A percentile compares a stretch with the other conserved stretches of the same genome.
These are phyloP conservation scores for Kazachstania kunashirensis DNA, from an alignment of 805 yeast genomes.

Conservation along the genomic window DNA sequence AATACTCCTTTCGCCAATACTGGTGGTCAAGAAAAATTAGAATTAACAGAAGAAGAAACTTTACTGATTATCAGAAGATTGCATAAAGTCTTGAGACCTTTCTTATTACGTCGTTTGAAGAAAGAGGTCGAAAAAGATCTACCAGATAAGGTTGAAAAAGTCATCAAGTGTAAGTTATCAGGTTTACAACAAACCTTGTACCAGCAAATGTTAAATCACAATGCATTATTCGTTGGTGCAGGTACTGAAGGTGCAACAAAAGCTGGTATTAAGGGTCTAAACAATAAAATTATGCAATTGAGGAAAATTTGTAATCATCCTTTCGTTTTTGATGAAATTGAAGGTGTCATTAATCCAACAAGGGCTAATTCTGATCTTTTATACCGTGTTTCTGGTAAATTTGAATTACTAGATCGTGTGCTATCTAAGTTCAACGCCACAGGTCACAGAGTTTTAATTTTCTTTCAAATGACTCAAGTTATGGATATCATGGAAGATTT, in stretches of 20 bases:
- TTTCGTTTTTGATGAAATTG: conserved; percentile 76
- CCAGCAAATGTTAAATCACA: conserved; percentile 68
- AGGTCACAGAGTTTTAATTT: conserved; percentile 72
- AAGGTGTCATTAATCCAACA: conserved; percentile 54
- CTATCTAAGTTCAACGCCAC: conserved; percentile 65
- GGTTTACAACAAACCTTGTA: conserved; percentile 62
- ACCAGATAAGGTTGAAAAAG: conserved; percentile 78
- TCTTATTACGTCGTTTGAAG: conserved; percentile 71
- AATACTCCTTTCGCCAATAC: conserved; percentile 83
- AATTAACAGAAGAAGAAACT: conserved; percentile 78
- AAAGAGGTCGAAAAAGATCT: conserved; percentile 81
- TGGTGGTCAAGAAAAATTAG: conserved; percentile 72
- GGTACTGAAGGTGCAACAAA: conserved; percentile 49
- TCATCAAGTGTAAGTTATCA: conserved; percentile 67
- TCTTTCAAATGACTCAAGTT: conserved; percentile 83
- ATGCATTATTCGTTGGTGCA: conserved; percentile 55
- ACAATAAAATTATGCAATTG: conserved; percentile 77
- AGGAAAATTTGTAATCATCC: conserved; percentile 84
- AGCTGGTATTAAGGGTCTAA: conserved; percentile 65
- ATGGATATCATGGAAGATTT: conserved; percentile 88
- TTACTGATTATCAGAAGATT: conserved; percentile 72
- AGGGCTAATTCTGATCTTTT: conserved; percentile 54
- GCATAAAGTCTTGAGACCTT: conserved; percentile 79
- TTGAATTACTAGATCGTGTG: conserved; percentile 65
- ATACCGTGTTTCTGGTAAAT: conserved; percentile 74